Percentiles rank a stretch among this genome's conserved stretches.
phyloP scores from a whole-genome alignment of 768 basidiomycete species.

The Rhodotorula babjevae region DNA sequence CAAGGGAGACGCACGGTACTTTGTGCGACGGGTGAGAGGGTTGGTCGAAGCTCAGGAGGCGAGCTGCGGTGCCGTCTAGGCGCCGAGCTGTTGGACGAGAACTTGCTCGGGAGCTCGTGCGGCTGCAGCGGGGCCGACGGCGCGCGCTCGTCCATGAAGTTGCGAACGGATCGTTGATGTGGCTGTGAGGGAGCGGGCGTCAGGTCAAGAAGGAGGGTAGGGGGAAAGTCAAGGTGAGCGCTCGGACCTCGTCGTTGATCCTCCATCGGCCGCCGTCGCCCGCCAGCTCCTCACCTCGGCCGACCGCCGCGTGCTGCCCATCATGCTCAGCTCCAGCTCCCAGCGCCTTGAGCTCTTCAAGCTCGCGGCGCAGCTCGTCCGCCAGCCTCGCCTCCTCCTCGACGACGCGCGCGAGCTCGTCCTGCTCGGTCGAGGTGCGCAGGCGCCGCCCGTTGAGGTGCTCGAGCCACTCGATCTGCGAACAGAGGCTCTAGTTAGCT shows the following conservation, averaged over 20 bases:
- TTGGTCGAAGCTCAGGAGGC: fast-evolving
- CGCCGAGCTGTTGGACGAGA: conserved; percentile 10
- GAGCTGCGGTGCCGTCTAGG: background rate
- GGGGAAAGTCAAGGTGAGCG: no score
- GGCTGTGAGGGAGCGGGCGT: no score
- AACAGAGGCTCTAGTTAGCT: no score
- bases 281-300: no score
- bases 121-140: background rate
- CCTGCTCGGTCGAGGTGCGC: background rate
- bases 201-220: no score
- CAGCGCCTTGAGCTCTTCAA: background rate
- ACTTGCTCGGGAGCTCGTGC: background rate
- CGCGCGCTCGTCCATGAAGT: no score
- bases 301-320: no score
- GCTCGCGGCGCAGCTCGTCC: background rate
- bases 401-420: background rate
- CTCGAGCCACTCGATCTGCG: conserved; percentile 7
- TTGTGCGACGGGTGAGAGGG: background rate
- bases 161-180: no score
- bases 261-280: background rate
- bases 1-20: no score
- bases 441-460: background rate
- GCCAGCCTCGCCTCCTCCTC: background rate
- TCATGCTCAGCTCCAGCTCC: background rate
- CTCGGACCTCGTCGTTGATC: background rate